Percentiles rank a stretch among this genome's conserved stretches.
Evolutionary conservation across 2,329 filamentous ascomycete species (phyloP).

Genomic region (Fusarium dlaminii): DNA sequence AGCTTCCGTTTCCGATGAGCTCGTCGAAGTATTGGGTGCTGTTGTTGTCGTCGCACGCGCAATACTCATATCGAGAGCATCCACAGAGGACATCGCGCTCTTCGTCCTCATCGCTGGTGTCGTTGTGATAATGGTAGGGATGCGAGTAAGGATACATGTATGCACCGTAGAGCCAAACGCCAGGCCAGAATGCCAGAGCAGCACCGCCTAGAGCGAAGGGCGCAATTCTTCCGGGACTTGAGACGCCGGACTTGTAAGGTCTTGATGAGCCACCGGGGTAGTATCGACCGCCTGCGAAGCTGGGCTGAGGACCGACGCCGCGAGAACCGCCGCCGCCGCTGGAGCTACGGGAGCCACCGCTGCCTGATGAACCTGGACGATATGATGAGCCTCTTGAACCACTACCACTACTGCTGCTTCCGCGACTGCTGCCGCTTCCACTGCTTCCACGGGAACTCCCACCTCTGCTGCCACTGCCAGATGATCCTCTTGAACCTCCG

Average conservation of each 20-base stretch:
- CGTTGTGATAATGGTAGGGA: constrained; percentile 60
- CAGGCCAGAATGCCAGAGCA: constrained; percentile 68
- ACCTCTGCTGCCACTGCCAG: constrained; percentile 24
- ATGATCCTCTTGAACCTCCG: constrained; percentile 24
- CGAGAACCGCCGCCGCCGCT: constrained; percentile 52
- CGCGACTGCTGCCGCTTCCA: constrained; percentile 19
- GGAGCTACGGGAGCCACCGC: background rate
- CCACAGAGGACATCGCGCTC: constrained; percentile 52
- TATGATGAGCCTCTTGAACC: constrained; percentile 33
- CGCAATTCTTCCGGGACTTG: constrained; percentile 61
- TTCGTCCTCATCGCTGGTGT: constrained; percentile 54
- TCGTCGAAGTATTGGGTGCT: constrained; percentile 67
- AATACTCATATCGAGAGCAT: constrained; percentile 62
- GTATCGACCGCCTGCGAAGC: constrained; percentile 69
- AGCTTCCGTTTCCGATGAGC: constrained; percentile 73
- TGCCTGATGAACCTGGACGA: constrained; percentile 28
- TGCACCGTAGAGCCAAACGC: constrained; percentile 70
- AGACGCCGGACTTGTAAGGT: constrained; percentile 69
- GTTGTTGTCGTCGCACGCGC: constrained; percentile 75
- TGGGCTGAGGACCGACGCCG: constrained; percentile 66
- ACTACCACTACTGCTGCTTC: constrained; percentile 4
- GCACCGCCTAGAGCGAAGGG: constrained; percentile 62
- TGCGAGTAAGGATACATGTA: constrained; percentile 65
- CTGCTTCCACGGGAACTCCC: constrained; percentile 26
- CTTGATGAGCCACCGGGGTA: constrained; percentile 72